Evolutionary conservation across 1,284 basidiomycete species (phyloP), one percentile per base, ranked within the genome.

Genomic region (Cystobasidium pallidum): DNA sequence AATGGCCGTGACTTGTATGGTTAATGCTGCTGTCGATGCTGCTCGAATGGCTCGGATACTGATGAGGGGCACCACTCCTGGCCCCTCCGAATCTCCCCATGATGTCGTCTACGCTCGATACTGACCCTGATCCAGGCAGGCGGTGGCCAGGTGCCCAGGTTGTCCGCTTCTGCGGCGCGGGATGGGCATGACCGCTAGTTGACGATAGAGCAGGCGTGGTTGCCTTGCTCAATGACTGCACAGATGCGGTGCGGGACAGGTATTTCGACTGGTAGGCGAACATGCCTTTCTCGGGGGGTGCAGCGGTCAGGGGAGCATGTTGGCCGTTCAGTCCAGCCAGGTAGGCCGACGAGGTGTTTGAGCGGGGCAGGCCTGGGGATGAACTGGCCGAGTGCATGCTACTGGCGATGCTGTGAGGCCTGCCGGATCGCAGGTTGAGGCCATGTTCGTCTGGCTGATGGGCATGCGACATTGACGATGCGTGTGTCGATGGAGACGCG

Each of bases 101-200:
- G 17, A 71, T 71, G 19, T 71, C 68, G 28, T 71, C 68, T 15
- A 71, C 54, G 59, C 68, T 71, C 17, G 68, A 71, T 17, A 71
- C 52, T 30, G 57, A 62, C 4, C 39, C 52, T 28, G 68, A 54
- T 15, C 59, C 68, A 30, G 59, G 47, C 45, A 58, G 28, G 21
- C 61, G 21, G 19, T 71, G 68, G 4, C 61, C 51, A 19, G 59
- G 52, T 3, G 68, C 52, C 68, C 68, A 71, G 10, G 68, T 71
- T 55, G 68, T 71, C 30, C 68, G 30, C 52, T 71, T 71, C 21
- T 30, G 36, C 11, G 67, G n/a, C 32, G 32, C 59, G n/a, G 34
- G 32, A 26, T n/a, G 57, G 63, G 28, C 55, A 8, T 19, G 24
- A n/a, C 54, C 45, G 34, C 41, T 36, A 19, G 26, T 1, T 19